A percentile compares a stretch with the other conserved stretches of the same genome.
Conservation (phyloP, 129 eudicot genomes). For the Artemisia argyi region DNA sequence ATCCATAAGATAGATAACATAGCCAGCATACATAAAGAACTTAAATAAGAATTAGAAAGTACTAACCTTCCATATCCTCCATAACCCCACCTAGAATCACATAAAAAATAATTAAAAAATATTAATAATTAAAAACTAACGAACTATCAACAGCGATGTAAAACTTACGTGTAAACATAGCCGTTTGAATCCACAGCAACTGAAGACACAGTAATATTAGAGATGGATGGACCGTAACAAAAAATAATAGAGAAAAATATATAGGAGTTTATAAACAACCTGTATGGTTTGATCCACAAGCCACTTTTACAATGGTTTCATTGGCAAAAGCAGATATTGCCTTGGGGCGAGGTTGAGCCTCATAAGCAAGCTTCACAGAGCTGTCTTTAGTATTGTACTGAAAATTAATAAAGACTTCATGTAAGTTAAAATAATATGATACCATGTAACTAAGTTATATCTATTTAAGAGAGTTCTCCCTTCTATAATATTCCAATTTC, state of each 20-base stretch:
- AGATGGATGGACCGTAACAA: slow-evolving; percentile 7
- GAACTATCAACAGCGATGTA: slow-evolving; percentile 15
- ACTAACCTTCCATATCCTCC: slow-evolving; percentile 98
- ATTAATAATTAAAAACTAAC: not conserved
- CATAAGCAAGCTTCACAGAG: too few species aligned
- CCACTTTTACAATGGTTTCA: slow-evolving; percentile 88
- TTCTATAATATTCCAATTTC: too few species aligned
- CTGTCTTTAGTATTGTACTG: too few species aligned
- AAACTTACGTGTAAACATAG: slow-evolving; percentile 93
- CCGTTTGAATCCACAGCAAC: slow-evolving; percentile 96
- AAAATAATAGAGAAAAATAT: not conserved
- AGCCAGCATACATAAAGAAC: not conserved
- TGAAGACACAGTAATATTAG: slow-evolving; percentile 35
- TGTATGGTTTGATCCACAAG: slow-evolving; percentile 97
- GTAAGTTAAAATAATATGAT: not conserved
- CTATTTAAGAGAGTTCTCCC: not conserved
- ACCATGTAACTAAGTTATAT: not conserved
- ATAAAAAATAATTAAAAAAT: not conserved
- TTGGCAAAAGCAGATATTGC: slow-evolving; percentile 51
- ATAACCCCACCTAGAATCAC: slow-evolving; percentile 75
- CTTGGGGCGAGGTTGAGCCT: too few species aligned
- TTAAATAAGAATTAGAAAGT: slow-evolving; percentile 4
- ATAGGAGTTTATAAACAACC: slow-evolving; percentile 35
- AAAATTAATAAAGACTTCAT: not conserved
- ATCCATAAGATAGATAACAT: too few species aligned